Evolutionary conservation across 2,329 filamentous ascomycete genomes (phyloP), one percentile per base, ranked within the genome.

Genomic region (Nothophaeocryptopus gaeumannii): DNA sequence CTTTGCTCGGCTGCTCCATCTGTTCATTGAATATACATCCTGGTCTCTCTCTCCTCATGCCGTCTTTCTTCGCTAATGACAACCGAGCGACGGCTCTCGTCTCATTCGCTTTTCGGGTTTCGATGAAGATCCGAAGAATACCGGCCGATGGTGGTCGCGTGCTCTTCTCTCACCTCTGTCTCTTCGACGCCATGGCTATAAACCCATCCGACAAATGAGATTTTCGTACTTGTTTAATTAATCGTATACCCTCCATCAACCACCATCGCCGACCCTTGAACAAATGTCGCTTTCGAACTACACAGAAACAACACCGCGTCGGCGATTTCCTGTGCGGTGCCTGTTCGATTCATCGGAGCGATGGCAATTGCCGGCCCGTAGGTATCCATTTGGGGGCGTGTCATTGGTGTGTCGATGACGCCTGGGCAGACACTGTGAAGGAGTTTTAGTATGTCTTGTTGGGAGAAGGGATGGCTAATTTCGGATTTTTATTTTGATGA

Each of bases 161-260:
- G 20, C 20, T 26, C 20, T 26, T 26, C 20, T 26, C 20, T 26
- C 20, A 4, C 7, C 20, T 7, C 20, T 26, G 4, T 7, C 20
- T 7, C 20, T 26, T n/a, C n/a, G n/a, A n/a, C n/a, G n/a, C n/a
- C n/a, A n/a, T n/a, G n/a, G n/a, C n/a, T n/a, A n/a, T n/a, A n/a
- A n/a, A n/a, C n/a, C n/a, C n/a, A n/a, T n/a, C n/a, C n/a, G n/a
- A n/a, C n/a, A n/a, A n/a, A n/a, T n/a, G n/a, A n/a, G n/a, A n/a
- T n/a, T n/a, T n/a, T n/a, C n/a, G n/a, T n/a, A n/a, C n/a, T n/a
- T n/a, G n/a, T n/a, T 58, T 54, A 72, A 55, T 71, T 71, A 38
- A 74, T 74, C 11, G 67, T 68, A 51, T 76, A 75, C 1, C 74
- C 73, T 2, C 74, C 74, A 54, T 77, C 74, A 1, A 73, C 72